Evolutionary conservation across 2,329 filamentous ascomycete genomes (phyloP), one percentile per base, ranked within the genome.

Genomic region (Chrysoporthe austroafricana): DNA sequence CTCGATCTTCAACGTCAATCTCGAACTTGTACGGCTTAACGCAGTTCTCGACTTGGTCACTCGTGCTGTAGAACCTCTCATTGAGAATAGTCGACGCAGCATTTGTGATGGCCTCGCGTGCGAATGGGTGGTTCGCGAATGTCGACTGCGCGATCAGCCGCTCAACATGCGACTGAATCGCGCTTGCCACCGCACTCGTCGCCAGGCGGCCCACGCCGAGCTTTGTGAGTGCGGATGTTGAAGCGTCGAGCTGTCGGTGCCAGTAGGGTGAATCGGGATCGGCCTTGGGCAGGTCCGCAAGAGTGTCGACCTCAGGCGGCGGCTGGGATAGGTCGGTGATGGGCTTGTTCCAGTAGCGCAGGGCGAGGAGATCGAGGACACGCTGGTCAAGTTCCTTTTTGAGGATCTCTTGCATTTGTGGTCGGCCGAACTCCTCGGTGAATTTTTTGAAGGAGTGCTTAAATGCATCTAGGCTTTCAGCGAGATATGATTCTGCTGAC

Each of bases 21-120:
- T 97, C 94, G 73, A 95, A 98, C 77, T 99, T 99, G 83, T 95
- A 99, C 0, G 96, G 96, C 79, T 99, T 99, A 80, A 99, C 96
- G 77, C 95, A 99, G 76, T 98, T 98, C 79, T 99, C 96, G 0
- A 99, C 92, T 79, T 98, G 96, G 75, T 99, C 96, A 71, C 92
- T 96, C 1, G 96, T 99, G 79, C 95, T 96, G 80, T 97, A 98
- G 71, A 97, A 97, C 16, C 95, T 86, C 74, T 99, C 96, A 72
- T 96, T 96, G 14, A 99, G 82, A 64, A 99, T 98, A 36, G 89
- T 91, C 0, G 93, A 91, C 1, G 94, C 93, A 0, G 96, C 94
- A 73, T 97, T 94, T 60, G 89, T 91, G 72, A 99, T 98, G n/a
- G 93, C 92, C 77, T 96, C 90, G 46, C 93, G 90, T 11, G 96